Percentiles rank a stretch among this genome's conserved stretches.
phyloP scores from a whole-genome alignment of 148 eudicot genomes.

The Spergularia marina region DNA sequence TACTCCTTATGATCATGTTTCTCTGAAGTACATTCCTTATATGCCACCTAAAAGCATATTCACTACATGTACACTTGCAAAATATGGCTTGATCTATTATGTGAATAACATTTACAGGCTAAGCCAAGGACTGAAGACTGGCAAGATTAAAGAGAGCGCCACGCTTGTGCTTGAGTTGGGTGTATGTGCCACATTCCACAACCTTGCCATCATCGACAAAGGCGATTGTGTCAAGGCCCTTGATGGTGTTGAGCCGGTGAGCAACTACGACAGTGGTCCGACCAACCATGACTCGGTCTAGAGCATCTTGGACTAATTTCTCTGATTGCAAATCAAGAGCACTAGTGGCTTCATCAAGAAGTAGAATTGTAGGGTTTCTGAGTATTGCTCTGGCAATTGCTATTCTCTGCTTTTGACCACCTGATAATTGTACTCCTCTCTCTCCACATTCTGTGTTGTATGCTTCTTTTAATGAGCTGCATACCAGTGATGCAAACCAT shows the following conservation, averaged over 20 bases:
- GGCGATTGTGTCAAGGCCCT: conserved; percentile 63
- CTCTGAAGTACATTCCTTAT: too few relatives aligned
- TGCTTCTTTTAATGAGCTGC: conserved; percentile 69
- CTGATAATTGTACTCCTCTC: conserved; percentile 78
- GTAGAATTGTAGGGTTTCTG: conserved; percentile 57
- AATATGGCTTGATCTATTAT: not conserved
- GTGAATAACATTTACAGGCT: not conserved
- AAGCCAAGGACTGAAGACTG: conserved; percentile 44
- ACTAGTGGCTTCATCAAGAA: conserved; percentile 88
- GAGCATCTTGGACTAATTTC: conserved; percentile 75
- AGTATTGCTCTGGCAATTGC: conserved; percentile 89
- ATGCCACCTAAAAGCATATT: too few relatives aligned
- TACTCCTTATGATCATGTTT: too few relatives aligned
- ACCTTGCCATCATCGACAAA: conserved; percentile 71
- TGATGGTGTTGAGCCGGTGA: conserved; percentile 78
- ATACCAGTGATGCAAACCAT: not conserved
- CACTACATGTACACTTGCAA: not conserved
- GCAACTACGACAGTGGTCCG: conserved; percentile 86
- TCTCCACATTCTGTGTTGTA: conserved; percentile 88
- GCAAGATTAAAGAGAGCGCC: conserved; percentile 86
- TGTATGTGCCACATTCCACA: conserved; percentile 59
- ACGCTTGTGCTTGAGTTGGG: conserved; percentile 56
- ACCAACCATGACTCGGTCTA: conserved; percentile 70
- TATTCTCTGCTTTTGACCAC: conserved; percentile 81
- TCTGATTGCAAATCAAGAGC: conserved; percentile 85